Evolutionary conservation across 495 filamentous ascomycete species (phyloP), one percentile per base, ranked within the genome.

Genomic region (Alectoria sarmentosa): DNA sequence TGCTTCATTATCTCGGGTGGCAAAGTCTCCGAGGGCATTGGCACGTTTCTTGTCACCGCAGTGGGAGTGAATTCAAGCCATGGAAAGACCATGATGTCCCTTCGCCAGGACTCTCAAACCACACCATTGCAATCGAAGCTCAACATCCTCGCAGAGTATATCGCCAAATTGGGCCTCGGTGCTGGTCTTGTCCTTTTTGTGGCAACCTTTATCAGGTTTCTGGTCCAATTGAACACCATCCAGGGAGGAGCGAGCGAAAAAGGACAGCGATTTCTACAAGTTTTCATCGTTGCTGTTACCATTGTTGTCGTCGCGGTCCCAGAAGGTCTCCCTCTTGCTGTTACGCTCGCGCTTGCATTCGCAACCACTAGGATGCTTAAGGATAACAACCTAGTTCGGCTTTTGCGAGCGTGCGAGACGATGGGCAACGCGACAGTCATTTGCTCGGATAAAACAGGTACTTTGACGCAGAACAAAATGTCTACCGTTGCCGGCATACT

Each of bases 401-500:
- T 93, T 62, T 79, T 98, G 46, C 87, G 91, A 69, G 92, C 93
- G 54, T 98, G 93, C 74, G 93, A 98, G 74, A 95, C 93, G n/a
- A 98, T 98, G 93, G 93, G 93, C 30, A 96, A 96, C 74, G 93
- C 93, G 7, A 96, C 92, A 0, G 93, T 90, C 2, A 90, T 98
- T 58, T 98, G 93, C 76, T 96, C 92, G 4, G 93, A 98, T 77
- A 98, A 98, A 74, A 98, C 93, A 0, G 93, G 93, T 62, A 98
- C 93, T 4, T 78, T 98, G n/a, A 94, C 90, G 0, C 87, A 92
- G 73, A 96, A 96, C 70, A 91, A 90, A 77, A 96, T 96, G 91
- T 87, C 84, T 41, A 88, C 91, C 13, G 90, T 95, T 62, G 85
- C 90, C 34, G 91, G 86, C 4, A 90, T 89, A 10, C 67, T 95